These are phyloP conservation scores for Cladosporium sp. DNA, from an alignment of 2,329 filamentous ascomycete species.

Conservation along the genomic window DNA sequence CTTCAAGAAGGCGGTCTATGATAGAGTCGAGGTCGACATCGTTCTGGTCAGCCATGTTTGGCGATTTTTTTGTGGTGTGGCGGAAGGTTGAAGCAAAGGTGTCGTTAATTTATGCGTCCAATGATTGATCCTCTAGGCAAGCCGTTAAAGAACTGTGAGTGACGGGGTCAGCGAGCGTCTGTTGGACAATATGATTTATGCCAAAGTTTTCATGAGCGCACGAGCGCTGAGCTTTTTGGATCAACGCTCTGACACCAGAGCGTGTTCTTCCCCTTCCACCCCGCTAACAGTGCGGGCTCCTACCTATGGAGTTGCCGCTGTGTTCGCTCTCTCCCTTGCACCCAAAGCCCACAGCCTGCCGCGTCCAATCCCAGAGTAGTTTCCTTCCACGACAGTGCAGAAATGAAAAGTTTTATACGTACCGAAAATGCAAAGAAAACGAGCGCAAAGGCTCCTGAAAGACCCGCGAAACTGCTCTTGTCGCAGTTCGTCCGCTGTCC, in stretches of 20 bases:
- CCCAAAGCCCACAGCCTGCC: neutral
- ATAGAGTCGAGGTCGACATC: slow-evolving; percentile 99
- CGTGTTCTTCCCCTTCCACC: neutral
- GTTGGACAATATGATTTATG: no score
- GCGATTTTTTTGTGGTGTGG: neutral
- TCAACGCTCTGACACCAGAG: neutral
- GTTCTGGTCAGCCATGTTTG: slow-evolving; percentile 66
- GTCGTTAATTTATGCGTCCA: slow-evolving; percentile 11
- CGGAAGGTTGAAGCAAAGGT: slow-evolving; percentile 1
- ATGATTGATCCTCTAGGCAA: slow-evolving; percentile 5
- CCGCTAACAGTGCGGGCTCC: neutral
- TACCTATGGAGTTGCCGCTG: neutral
- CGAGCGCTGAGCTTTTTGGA: neutral
- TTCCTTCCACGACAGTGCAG: neutral
- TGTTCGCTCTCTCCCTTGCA: neutral
- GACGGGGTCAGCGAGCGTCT: neutral
- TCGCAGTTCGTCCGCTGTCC: slow-evolving; percentile 12
- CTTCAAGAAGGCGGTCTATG: slow-evolving; percentile 96
- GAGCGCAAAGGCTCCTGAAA: slow-evolving; percentile 29
- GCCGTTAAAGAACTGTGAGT: slow-evolving; percentile 9
- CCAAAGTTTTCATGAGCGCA: neutral
- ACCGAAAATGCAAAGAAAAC: slow-evolving; percentile 25
- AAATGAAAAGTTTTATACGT: slow-evolving; percentile 15
- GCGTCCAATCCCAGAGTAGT: neutral
- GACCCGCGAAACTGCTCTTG: slow-evolving; percentile 14